A percentile compares a stretch with the other conserved stretches of the same genome.
phyloP scores from a whole-genome alignment of 2,329 filamentous ascomycete species.

The Colletotrichum eremochloae region DNA sequence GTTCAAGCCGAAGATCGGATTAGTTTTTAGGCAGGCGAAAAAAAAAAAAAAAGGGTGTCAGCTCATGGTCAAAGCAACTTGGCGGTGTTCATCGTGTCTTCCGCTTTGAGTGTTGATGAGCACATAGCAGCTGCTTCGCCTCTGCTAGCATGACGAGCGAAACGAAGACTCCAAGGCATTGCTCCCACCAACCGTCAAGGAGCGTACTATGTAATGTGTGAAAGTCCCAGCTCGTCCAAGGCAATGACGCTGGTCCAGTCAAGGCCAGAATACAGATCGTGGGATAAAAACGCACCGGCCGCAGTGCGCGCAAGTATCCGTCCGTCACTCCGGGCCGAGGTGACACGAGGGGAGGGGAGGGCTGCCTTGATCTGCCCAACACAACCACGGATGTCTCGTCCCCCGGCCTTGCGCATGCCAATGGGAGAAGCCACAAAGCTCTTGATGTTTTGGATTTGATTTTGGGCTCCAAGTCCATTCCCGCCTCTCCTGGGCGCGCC shows the following conservation, averaged over 20 bases:
- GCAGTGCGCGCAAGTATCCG: neutral
- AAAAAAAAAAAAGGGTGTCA: neutral
- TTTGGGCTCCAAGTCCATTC: conserved; percentile 1
- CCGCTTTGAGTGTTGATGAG: neutral
- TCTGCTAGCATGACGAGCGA: neutral
- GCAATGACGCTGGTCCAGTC: neutral
- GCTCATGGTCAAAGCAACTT: conserved; percentile 5
- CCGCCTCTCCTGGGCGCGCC: conserved; percentile 1
- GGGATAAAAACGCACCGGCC: neutral
- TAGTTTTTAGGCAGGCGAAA: neutral
- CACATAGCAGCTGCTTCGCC: neutral
- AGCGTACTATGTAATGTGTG: neutral
- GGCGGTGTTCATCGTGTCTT: conserved; percentile 23
- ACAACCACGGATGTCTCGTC: conserved; percentile 10
- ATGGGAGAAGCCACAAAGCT: conserved; percentile 5
- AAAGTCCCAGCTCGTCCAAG: too few relatives aligned
- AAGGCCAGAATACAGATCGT: neutral
- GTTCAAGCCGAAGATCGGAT: conserved; percentile 36
- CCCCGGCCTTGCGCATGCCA: conserved; percentile 12
- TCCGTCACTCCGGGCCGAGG: too few relatives aligned
- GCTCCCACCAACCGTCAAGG: neutral
- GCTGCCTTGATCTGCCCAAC: neutral
- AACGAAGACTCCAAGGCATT: neutral
- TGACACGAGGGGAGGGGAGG: too few relatives aligned
- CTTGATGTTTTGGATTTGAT: conserved; percentile 11